phyloP scores from a whole-genome alignment of 2,329 filamentous ascomycete species.

The Sclerotiophoma versabilis region DNA sequence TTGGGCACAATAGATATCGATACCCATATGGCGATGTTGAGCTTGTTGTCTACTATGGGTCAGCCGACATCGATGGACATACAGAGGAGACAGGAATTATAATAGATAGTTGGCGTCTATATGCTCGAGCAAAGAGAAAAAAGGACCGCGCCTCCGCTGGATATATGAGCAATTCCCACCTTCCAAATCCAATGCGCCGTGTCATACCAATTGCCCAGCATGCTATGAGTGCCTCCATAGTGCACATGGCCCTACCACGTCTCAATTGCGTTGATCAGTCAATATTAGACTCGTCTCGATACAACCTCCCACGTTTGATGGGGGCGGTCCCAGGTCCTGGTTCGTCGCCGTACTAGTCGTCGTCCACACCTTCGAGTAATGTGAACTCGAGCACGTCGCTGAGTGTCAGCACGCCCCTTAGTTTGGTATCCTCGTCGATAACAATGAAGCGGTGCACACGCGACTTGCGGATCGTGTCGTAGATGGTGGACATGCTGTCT shows the following conservation, averaged over 20 bases:
- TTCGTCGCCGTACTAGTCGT: constrained; percentile 25
- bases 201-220: constrained; percentile 1
- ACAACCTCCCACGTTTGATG: neutral
- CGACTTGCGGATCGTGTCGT: constrained; percentile 94
- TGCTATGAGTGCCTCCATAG: neutral
- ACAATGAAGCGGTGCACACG: constrained; percentile 92
- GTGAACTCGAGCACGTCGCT: constrained; percentile 98
- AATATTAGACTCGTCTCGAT: neutral
- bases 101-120: constrained; percentile 2
- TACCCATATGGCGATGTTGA: no score
- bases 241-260: neutral
- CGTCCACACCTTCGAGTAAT: constrained; percentile 76
- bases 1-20: no score
- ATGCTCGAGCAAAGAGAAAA: no score
- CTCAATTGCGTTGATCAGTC: neutral
- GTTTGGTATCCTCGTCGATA: constrained; percentile 84
- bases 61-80: no score
- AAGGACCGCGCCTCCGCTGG: constrained; percentile 10
- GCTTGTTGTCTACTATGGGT: no score
- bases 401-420: constrained; percentile 89
- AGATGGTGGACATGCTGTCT: constrained; percentile 92
- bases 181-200: constrained; percentile 9
- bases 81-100: no score
- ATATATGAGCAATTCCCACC: constrained; percentile 13
- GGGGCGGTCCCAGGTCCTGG: constrained; percentile 3